Evolutionary conservation across 2,329 filamentous ascomycete species (phyloP), one percentile per base, ranked within the genome.

Genomic region (Ustilaginoidea virens): DNA sequence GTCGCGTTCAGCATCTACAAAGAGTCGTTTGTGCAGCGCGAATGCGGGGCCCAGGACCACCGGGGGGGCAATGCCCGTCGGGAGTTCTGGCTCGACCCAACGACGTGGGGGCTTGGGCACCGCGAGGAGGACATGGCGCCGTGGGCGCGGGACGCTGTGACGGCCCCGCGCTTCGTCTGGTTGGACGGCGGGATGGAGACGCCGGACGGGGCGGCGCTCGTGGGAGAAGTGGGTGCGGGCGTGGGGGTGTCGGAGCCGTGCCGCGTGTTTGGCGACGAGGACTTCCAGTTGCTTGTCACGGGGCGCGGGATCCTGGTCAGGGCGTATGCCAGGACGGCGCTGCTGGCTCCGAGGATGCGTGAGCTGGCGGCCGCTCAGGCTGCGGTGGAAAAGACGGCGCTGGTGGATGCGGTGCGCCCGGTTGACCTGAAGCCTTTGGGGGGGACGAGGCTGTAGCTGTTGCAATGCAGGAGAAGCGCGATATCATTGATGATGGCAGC

Each of bases 1-100:
- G 23, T 18, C 4, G 32, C 16, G 5, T 34, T 34, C 15, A 34
- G 18, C 19, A 20, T 31, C 6, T 31, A 25, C 22, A 34, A 23
- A 17, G 32, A 31, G 12, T 13, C 22, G 12, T 31, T 34, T 9
- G 14, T 34, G 16, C 32, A 34, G 22, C 25, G 25, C 12, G 13
- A 13, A 7, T 33, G 23, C 13, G 20, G 19, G 5, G n/a, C n/a
- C n/a, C n/a, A n/a, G n/a, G n/a, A n/a, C n/a, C n/a, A n/a, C n/a
- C n/a, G n/a, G n/a, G n/a, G n/a, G n/a, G n/a, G n/a, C n/a, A n/a
- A n/a, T n/a, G n/a, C n/a, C n/a, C n/a, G n/a, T n/a, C n/a, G n/a
- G n/a, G n/a, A n/a, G n/a, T n/a, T n/a, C n/a, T n/a, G 15, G 19
- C n/a, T 26, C 13, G 29, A 26, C 16, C 29, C 23, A 16, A 17